These are phyloP conservation scores for Phellopilus nigrolimitatus DNA, from an alignment of 1,284 basidiomycete species.

Conservation along the genomic window DNA sequence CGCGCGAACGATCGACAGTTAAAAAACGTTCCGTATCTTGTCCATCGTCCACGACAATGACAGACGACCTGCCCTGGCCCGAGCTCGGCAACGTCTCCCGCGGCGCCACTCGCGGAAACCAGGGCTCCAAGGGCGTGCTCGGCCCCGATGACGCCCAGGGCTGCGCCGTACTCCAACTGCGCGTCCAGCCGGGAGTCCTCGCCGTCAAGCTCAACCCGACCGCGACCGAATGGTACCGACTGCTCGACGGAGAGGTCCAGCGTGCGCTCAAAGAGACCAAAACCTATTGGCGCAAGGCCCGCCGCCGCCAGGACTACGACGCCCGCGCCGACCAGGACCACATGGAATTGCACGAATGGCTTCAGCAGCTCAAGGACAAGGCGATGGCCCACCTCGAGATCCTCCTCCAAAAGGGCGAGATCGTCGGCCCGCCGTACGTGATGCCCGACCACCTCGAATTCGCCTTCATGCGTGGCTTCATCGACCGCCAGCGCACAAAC, in stretches of 20 bases:
- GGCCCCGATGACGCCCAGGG: constrained; percentile 64
- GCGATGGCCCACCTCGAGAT: constrained; percentile 79
- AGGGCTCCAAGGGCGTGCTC: constrained; percentile 74
- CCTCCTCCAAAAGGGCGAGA: constrained; percentile 79
- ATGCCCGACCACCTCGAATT: constrained; percentile 76
- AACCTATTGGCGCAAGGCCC: constrained; percentile 73
- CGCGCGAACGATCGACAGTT: too few relatives aligned
- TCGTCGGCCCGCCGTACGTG: constrained; percentile 52
- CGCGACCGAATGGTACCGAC: constrained; percentile 74
- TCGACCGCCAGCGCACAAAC: constrained; percentile 61
- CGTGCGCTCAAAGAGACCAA: constrained; percentile 75
- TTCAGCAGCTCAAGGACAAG: constrained; percentile 79
- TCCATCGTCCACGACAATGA: constrained; percentile 37
- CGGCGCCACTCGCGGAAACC: constrained; percentile 76
- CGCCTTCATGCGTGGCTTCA: constrained; percentile 70
- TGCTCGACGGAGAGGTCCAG: constrained; percentile 68
- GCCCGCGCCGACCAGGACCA: constrained; percentile 77
- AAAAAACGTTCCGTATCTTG: too few relatives aligned
- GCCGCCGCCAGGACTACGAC: constrained; percentile 76
- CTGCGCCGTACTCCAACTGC: constrained; percentile 63
- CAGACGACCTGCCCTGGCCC: constrained; percentile 78
- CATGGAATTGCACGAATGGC: constrained; percentile 80
- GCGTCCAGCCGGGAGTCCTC: constrained; percentile 75
- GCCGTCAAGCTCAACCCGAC: constrained; percentile 66
- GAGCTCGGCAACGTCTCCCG: constrained; percentile 77